Evolutionary conservation across 129 eudicot genomes (phyloP).

Genomic region (Mikania micrantha): DNA sequence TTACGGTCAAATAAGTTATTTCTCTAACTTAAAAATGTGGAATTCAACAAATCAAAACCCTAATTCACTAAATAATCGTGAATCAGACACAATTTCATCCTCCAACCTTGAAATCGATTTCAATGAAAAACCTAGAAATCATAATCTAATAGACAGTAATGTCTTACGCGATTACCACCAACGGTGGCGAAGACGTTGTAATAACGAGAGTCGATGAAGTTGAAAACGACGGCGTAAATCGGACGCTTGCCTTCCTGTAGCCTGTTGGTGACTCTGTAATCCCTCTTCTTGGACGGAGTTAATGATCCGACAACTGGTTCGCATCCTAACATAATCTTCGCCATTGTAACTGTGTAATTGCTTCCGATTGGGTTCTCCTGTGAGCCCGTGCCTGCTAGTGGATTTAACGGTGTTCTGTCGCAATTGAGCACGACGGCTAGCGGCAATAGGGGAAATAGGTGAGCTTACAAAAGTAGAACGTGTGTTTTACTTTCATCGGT

Average conservation of each 20-base stretch:
- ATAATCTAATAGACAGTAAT: not conserved
- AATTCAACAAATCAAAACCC: not conserved
- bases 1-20: not conserved
- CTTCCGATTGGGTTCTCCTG: not conserved
- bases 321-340: constrained; percentile 53
- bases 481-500: not conserved
- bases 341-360: constrained; percentile 25
- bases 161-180: constrained; percentile 81
- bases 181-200: constrained; percentile 90
- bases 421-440: not conserved
- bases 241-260: constrained; percentile 94
- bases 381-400: not conserved
- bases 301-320: constrained; percentile 78
- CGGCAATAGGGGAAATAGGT: too few relatives aligned
- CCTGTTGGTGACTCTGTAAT: constrained; percentile 78
- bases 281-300: constrained; percentile 70
- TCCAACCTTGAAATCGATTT: not conserved
- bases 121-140: not conserved
- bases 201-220: constrained; percentile 85
- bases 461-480: not conserved
- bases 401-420: not conserved
- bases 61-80: not conserved
- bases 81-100: not conserved
- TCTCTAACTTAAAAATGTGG: not conserved
- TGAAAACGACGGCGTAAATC: constrained; percentile 81